Percentiles rank a stretch among this genome's conserved stretches.
phyloP scores from a whole-genome alignment of 192 early-diverging fungal genomes.

The Backusella circina region DNA sequence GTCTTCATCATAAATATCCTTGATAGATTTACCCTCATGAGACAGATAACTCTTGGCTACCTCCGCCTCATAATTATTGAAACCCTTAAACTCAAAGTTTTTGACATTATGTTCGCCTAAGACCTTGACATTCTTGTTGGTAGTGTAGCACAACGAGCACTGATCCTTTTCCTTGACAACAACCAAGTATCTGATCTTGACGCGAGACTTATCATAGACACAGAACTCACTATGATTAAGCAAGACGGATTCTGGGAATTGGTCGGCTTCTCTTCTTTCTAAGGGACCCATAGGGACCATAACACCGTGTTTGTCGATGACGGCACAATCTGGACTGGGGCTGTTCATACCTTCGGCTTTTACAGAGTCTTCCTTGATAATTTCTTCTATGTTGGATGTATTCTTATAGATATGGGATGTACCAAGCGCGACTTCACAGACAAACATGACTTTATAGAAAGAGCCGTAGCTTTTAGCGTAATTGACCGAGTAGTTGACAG shows the following conservation, averaged over 20 bases:
- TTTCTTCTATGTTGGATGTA: slow-evolving; percentile 38
- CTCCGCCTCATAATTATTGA: slow-evolving; percentile 20
- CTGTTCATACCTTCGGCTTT: slow-evolving; percentile 58
- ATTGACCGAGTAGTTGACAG: slow-evolving; percentile 66
- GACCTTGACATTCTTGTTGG: background rate
- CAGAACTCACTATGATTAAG: slow-evolving; percentile 78
- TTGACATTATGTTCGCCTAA: slow-evolving; percentile 5
- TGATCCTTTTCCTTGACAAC: slow-evolving; percentile 15
- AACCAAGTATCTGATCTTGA: slow-evolving; percentile 67
- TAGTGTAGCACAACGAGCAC: slow-evolving; percentile 16
- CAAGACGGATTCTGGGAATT: slow-evolving; percentile 10
- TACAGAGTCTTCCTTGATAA: slow-evolving; percentile 51
- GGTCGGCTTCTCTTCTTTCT: background rate
- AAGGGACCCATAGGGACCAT: background rate
- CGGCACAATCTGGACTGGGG: slow-evolving; percentile 48
- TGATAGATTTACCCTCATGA: background rate
- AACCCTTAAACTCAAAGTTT: background rate
- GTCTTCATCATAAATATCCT: slow-evolving; percentile 20
- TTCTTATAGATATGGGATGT: slow-evolving; percentile 42
- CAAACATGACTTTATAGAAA: slow-evolving; percentile 53
- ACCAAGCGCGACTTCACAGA: slow-evolving; percentile 81
- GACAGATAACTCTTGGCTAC: slow-evolving; percentile 8
- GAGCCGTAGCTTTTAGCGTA: slow-evolving; percentile 23
- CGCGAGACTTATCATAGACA: slow-evolving; percentile 68
- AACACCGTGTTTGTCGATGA: slow-evolving; percentile 27